Evolutionary conservation across 495 filamentous ascomycete genomes (phyloP), one percentile per base, ranked within the genome.

Genomic region (Lichina pygmaea): DNA sequence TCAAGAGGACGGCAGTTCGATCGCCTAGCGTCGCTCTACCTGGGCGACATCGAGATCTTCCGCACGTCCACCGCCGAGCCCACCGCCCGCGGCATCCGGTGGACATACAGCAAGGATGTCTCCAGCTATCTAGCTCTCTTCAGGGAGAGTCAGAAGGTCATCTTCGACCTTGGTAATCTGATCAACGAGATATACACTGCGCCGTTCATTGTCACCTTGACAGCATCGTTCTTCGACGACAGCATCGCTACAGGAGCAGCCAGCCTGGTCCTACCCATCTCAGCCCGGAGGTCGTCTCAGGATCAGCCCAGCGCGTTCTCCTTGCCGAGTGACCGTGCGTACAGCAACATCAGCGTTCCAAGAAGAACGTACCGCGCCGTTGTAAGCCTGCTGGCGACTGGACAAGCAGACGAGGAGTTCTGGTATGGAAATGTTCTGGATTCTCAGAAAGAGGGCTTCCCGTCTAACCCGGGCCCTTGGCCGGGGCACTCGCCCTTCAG

Each of bases 11-110:
- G 70, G 3, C 83, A 93, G 51, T 93, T 69, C 60, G 85, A 93
- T 53, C 64, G 84, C 7, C 63, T 93, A 8, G 83, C 74, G 6
- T 55, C 78, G 13, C 75, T 92, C 68, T 92, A 80, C 51, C 63
- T 92, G 43, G 77, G 75, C 12, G 79, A 86, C 56, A 71, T 70
- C 15, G 85, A 92, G 55, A 66, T 93, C 3, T 89, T 77, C 63
- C 65, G 85, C 24, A 91, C 85, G 4, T 86, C 81, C 10, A 93
- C 85, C 6, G 82, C 83, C 0, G 79, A 93, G 59, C 85, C 85
- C 4, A 81, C 72, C 0, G 43, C 52, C 2, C 64, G 66, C 41
- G 83, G 84, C 1, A 86, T 91, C 44, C 51, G 65, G 6, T 75
- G 66, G 75, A 78, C 75, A 3, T 86, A 89, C 48, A 62, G 76